phyloP scores from a whole-genome alignment of 2,329 filamentous ascomycete genomes.

The Fusarium euwallaceae region DNA sequence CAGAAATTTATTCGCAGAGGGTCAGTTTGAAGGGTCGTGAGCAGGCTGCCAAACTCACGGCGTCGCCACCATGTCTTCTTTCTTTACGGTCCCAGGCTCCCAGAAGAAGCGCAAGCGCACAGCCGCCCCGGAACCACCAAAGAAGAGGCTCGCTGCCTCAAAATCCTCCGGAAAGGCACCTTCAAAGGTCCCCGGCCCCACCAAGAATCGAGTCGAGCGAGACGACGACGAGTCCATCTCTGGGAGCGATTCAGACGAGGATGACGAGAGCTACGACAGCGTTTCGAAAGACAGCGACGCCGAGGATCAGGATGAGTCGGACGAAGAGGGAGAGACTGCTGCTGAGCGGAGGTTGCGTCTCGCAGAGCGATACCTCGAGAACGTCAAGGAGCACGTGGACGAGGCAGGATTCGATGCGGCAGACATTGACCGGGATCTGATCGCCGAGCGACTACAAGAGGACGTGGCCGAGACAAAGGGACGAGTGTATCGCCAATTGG shows the following conservation, averaged over 20 bases:
- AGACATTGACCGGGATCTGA: conserved; percentile 91
- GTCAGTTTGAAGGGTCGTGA: conserved; percentile 42
- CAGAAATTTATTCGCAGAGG: conserved; percentile 48
- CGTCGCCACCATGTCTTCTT: conserved; percentile 82
- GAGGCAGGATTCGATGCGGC: conserved; percentile 90
- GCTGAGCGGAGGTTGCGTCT: conserved; percentile 88
- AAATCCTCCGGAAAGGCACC: conserved; percentile 58
- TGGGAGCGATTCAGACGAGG: conserved; percentile 81
- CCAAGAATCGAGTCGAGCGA: conserved; percentile 63
- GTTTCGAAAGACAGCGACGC: conserved; percentile 61
- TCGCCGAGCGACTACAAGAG: conserved; percentile 90
- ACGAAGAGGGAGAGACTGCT: conserved; percentile 87
- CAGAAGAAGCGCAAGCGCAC: conserved; percentile 91
- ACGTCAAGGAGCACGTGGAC: conserved; percentile 85
- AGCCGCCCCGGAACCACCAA: conserved; percentile 65
- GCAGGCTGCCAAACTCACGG: conserved; percentile 44
- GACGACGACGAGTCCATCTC: conserved; percentile 83
- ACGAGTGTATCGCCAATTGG: conserved; percentile 85
- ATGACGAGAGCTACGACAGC: conserved; percentile 64
- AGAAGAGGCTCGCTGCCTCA: conserved; percentile 69
- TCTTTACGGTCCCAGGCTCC: conserved; percentile 90
- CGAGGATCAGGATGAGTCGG: conserved; percentile 64
- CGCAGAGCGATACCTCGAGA: conserved; percentile 93
- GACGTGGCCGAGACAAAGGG: conserved; percentile 95
- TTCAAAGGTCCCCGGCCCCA: conserved; percentile 55